Conservation (phyloP, 1,284 basidiomycete species). For the Cutaneotrichosporon spelunceum region DNA sequence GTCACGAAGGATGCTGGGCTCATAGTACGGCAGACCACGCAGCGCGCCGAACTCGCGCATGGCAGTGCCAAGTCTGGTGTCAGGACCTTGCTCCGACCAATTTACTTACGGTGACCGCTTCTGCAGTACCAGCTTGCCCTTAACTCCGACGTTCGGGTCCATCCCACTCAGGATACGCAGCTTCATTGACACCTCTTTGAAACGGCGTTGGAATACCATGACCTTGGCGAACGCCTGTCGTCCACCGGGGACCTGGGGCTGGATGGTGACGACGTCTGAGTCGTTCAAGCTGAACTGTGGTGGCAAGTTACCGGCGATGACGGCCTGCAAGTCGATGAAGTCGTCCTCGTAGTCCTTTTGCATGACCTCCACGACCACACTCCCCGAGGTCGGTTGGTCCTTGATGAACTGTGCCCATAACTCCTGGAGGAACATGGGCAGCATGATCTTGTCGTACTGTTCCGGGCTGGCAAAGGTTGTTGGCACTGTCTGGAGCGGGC, state of each 20-base stretch:
- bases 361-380: conserved; percentile 66
- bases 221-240: conserved; percentile 68
- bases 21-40: conserved; percentile 76
- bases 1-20: conserved; percentile 59
- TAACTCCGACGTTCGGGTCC: conserved; percentile 49
- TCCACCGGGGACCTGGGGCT: conserved; percentile 59
- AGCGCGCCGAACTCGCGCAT: conserved; percentile 90
- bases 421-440: conserved; percentile 85
- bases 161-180: conserved; percentile 52
- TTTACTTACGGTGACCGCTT: conserved; percentile 74
- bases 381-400: conserved; percentile 63
- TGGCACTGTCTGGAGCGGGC: conserved; percentile 57
- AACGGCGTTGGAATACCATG: conserved; percentile 60
- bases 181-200: conserved; percentile 55
- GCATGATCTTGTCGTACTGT: conserved; percentile 73
- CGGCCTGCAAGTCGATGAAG: conserved; percentile 46
- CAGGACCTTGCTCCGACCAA: not conserved
- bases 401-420: conserved; percentile 85
- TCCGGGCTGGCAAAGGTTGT: conserved; percentile 63
- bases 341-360: conserved; percentile 54
- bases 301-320: conserved; percentile 56
- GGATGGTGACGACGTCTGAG: conserved; percentile 73
- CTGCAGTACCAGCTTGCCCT: conserved; percentile 68
- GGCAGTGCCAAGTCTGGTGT: conserved; percentile 74
- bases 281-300: conserved; percentile 74